Conservation (phyloP, 2,329 filamentous ascomycete species). For the Fusarium citri region DNA sequence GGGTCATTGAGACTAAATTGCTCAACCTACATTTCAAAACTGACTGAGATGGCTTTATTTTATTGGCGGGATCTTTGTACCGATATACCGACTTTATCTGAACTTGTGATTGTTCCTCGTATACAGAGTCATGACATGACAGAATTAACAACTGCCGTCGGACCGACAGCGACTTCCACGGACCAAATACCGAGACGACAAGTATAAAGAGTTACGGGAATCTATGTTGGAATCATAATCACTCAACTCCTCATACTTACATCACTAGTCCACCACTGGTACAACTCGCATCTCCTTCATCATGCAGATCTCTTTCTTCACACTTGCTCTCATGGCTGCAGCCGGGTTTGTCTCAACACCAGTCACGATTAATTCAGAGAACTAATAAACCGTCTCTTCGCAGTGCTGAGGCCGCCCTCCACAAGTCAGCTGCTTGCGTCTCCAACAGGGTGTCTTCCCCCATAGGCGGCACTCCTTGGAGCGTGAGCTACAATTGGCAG, state of each 20-base stretch:
- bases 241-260: no score
- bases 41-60: not conserved
- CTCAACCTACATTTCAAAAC: not conserved
- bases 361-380: no score
- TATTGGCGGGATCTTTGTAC: not conserved
- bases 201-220: not conserved
- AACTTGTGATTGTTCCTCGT: not conserved
- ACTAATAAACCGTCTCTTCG: not conserved
- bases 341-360: not conserved
- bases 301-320: not conserved
- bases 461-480: not conserved
- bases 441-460: not conserved
- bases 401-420: not conserved
- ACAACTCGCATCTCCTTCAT: not conserved
- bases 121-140: not conserved
- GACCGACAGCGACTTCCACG: not conserved
- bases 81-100: not conserved
- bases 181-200: not conserved
- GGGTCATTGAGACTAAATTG: not conserved
- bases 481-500: not conserved
- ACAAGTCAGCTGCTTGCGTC: not conserved
- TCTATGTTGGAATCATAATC: not conserved
- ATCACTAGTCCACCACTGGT: not conserved
- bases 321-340: not conserved
- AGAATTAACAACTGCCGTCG: not conserved